These are phyloP conservation scores for Stenocarpella maydis DNA, from an alignment of 2,329 filamentous ascomycete genomes.

Conservation along the genomic window DNA sequence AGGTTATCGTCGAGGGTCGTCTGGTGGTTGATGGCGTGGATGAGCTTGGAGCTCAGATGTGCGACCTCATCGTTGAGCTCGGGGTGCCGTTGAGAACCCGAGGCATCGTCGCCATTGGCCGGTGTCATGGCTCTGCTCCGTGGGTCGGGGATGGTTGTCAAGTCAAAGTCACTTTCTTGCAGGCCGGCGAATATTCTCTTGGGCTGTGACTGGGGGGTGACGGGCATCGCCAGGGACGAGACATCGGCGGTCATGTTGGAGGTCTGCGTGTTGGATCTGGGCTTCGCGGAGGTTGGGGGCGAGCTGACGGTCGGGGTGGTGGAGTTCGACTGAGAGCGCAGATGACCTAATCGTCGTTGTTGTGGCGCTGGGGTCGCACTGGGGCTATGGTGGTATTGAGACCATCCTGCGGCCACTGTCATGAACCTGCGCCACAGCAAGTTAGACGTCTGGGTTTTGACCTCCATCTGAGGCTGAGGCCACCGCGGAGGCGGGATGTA, in stretches of 20 bases:
- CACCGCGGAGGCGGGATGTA: not conserved
- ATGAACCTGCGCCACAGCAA: constrained; percentile 55
- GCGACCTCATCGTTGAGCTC: constrained; percentile 79
- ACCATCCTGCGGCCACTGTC: constrained; percentile 59
- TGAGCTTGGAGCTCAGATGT: constrained; percentile 90
- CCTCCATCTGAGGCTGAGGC: constrained; percentile 28
- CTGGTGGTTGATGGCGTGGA: constrained; percentile 97
- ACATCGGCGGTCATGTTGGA: constrained; percentile 47
- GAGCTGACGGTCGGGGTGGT: constrained; percentile 50
- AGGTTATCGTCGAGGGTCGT: constrained; percentile 90
- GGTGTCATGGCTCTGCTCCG: constrained; percentile 62
- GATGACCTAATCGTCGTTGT: constrained; percentile 53
- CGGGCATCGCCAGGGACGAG: constrained; percentile 38
- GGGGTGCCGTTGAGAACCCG: constrained; percentile 55
- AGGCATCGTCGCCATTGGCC: constrained; percentile 46
- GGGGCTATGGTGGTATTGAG: constrained; percentile 50
- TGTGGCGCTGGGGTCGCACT: constrained; percentile 44
- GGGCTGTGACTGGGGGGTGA: constrained; percentile 27
- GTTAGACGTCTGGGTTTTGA: constrained; percentile 31
- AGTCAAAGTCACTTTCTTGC: constrained; percentile 63
- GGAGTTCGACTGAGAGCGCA: constrained; percentile 62
- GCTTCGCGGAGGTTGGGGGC: constrained; percentile 49
- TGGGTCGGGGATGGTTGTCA: constrained; percentile 75
- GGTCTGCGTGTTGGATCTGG: constrained; percentile 49
- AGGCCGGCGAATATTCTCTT: constrained; percentile 47